phyloP scores from a whole-genome alignment of 1,139 yeast species.

The Yamadazyma diddensiae region DNA sequence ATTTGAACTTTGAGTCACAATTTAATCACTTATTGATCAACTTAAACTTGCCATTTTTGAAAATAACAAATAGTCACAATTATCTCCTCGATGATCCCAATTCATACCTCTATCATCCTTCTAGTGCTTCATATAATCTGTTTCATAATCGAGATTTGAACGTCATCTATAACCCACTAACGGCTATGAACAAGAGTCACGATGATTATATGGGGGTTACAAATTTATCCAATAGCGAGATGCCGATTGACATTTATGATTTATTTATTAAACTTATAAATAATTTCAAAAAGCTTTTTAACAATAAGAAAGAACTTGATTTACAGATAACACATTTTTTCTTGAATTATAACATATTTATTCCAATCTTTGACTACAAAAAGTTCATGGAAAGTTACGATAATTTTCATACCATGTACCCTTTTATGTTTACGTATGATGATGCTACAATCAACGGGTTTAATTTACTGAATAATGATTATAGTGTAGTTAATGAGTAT shows the following conservation, averaged over 20 bases:
- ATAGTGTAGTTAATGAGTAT: slow-evolving; percentile 48
- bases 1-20: slow-evolving; percentile 47
- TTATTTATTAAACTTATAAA: slow-evolving; percentile 45
- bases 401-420: slow-evolving; percentile 56
- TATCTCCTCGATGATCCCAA: slow-evolving; percentile 44
- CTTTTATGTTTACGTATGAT: slow-evolving; percentile 48
- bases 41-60: slow-evolving; percentile 44
- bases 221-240: slow-evolving; percentile 19
- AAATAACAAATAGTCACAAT: slow-evolving; percentile 47
- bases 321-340: slow-evolving; percentile 52
- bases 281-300: slow-evolving; percentile 45
- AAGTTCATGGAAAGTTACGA: slow-evolving; percentile 57
- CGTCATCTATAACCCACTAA: slow-evolving; percentile 43
- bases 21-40: slow-evolving; percentile 46
- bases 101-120: slow-evolving; percentile 42
- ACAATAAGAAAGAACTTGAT: slow-evolving; percentile 47
- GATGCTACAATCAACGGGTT: slow-evolving; percentile 50
- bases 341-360: slow-evolving; percentile 52
- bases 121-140: slow-evolving; percentile 37
- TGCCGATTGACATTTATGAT: slow-evolving; percentile 45
- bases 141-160: slow-evolving; percentile 42
- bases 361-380: slow-evolving; percentile 61
- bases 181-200: slow-evolving; percentile 24
- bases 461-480: slow-evolving; percentile 51
- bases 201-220: slow-evolving; percentile 19